These are phyloP conservation scores for Juglanconis sp. DNA, from an alignment of 2,329 filamentous ascomycete species.

Conservation along the genomic window DNA sequence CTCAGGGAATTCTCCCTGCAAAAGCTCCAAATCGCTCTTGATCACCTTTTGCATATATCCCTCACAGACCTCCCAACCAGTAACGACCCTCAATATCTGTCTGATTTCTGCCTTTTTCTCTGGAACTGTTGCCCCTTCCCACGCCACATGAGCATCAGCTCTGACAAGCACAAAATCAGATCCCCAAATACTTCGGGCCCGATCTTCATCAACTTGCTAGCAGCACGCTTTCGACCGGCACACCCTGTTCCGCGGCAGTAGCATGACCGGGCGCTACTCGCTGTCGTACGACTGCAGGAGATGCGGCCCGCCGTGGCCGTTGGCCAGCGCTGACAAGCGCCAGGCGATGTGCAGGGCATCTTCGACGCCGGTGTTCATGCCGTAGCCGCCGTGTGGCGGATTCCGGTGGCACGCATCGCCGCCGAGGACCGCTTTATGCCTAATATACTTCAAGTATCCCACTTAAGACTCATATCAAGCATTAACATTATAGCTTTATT, in stretches of 20 bases:
- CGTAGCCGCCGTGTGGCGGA: slow-evolving; percentile 33
- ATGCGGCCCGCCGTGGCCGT: slow-evolving; percentile 5
- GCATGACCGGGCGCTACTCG: slow-evolving; percentile 4
- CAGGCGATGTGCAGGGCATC: slow-evolving; percentile 8
- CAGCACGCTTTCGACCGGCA: slow-evolving; percentile 1
- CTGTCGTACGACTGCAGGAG: slow-evolving; percentile 6
- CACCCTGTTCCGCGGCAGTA: not conserved
- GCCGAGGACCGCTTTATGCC: slow-evolving; percentile 21
- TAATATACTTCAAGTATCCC: too few species aligned
- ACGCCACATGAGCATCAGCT: slow-evolving; percentile 6
- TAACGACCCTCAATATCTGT: slow-evolving; percentile 6
- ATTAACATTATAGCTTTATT: too few species aligned
- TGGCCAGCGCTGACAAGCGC: slow-evolving; percentile 1
- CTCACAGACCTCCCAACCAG: slow-evolving; percentile 8
- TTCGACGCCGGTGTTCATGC: slow-evolving; percentile 31
- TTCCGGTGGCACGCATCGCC: slow-evolving; percentile 36
- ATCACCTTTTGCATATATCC: slow-evolving; percentile 3
- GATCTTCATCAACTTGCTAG: slow-evolving; percentile 5
- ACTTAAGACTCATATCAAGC: too few species aligned
- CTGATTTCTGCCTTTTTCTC: slow-evolving; percentile 6
- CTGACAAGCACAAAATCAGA: slow-evolving; percentile 5
- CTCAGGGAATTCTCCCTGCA: slow-evolving; percentile 2
- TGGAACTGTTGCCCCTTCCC: not conserved
- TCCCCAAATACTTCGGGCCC: slow-evolving; percentile 5
- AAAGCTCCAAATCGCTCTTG: not conserved